Percentiles rank a stretch among this genome's conserved stretches.
Evolutionary conservation across 1,139 yeast genomes (phyloP).

Genomic region (Sugiyamaella grinbergsii): DNA sequence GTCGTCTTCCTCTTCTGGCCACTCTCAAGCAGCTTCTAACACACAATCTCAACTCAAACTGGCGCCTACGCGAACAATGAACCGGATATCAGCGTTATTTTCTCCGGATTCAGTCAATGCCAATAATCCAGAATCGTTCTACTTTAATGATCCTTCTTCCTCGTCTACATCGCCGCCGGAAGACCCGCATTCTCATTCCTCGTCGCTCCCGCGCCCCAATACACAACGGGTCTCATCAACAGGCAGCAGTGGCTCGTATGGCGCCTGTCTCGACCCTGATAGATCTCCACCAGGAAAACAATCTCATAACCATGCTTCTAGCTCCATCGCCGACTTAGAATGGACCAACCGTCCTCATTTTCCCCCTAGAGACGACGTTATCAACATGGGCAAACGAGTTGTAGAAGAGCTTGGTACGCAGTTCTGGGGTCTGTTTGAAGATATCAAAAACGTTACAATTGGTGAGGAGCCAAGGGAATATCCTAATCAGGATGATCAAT

Average conservation of each 20-base stretch:
- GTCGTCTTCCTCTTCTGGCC: not conserved
- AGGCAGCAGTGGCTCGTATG: conserved; percentile 19
- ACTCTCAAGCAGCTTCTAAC: not conserved
- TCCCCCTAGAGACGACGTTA: conserved; percentile 37
- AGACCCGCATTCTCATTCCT: not conserved
- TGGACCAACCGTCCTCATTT: conserved; percentile 23
- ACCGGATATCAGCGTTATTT: conserved; percentile 8
- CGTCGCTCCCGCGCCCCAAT: not conserved
- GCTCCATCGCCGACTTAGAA: conserved; percentile 1
- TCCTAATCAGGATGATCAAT: conserved; percentile 6
- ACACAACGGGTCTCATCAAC: conserved; percentile 12
- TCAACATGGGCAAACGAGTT: conserved; percentile 41
- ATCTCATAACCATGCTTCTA: not conserved
- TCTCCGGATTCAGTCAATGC: not conserved
- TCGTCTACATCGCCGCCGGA: not conserved
- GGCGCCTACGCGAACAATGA: not conserved
- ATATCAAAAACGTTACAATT: conserved; percentile 40
- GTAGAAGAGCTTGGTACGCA: conserved; percentile 43
- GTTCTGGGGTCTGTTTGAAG: conserved; percentile 43
- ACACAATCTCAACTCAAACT: conserved; percentile 7
- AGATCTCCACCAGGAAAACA: conserved; percentile 17
- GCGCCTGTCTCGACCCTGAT: conserved; percentile 24
- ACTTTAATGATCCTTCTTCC: not conserved
- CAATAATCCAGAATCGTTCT: not conserved
- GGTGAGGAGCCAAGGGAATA: conserved; percentile 36